Conservation (phyloP, 202 grass and related monocot species). For the Saccharum hybrid region DNA sequence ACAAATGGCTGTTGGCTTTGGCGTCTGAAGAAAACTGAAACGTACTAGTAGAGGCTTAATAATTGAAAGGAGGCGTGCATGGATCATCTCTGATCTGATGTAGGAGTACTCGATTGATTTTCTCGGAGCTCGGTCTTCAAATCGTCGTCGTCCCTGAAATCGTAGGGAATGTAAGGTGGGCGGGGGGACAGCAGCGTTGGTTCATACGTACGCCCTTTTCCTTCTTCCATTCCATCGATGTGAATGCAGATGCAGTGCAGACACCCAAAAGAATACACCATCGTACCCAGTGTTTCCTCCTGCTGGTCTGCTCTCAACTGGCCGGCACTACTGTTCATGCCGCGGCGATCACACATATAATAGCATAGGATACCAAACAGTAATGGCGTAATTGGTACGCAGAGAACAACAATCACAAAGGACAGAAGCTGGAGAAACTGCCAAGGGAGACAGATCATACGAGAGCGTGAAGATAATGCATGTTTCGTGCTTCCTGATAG, state of each 20-base stretch:
- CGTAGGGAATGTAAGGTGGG: slow-evolving; percentile 5
- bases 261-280: not conserved
- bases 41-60: not conserved
- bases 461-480: too few relatives aligned
- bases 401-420: too few relatives aligned
- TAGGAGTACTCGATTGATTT: not conserved
- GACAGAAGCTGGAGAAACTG: too few relatives aligned
- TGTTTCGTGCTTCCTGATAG: too few relatives aligned
- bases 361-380: too few relatives aligned
- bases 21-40: not conserved
- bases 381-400: too few relatives aligned
- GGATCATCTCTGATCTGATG: not conserved
- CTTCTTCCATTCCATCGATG: not conserved
- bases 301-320: not conserved
- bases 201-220: not conserved
- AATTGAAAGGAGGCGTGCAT: not conserved
- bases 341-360: too few relatives aligned
- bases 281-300: not conserved
- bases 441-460: too few relatives aligned
- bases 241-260: not conserved
- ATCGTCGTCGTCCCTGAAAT: not conserved
- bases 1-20: not conserved
- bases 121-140: not conserved
- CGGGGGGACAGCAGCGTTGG: not conserved
- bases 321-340: too few relatives aligned